Percentiles rank a stretch among this genome's conserved stretches.
Conservation (phyloP, 2,329 filamentous ascomycete species). For the Cryphonectria radicalis region DNA sequence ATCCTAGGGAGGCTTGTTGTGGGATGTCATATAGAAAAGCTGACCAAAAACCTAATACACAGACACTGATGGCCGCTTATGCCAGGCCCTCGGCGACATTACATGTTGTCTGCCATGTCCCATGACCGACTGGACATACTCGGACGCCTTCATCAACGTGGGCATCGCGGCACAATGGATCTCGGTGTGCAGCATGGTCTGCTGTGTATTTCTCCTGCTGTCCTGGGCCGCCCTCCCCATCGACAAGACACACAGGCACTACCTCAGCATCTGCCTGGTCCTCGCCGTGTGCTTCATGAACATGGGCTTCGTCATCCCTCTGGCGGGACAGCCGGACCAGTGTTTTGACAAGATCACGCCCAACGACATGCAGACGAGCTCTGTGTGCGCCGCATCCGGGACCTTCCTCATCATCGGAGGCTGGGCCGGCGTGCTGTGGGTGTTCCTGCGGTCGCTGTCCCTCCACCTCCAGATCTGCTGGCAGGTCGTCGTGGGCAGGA, state of each 20-base stretch:
- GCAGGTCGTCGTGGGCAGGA: conserved; percentile 86
- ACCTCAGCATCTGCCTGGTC: conserved; percentile 86
- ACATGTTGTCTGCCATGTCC: conserved; percentile 92
- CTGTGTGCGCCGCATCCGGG: conserved; percentile 86
- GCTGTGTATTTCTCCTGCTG: conserved; percentile 74
- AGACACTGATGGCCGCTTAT: conserved; percentile 63
- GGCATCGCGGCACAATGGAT: conserved; percentile 79
- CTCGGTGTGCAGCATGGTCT: conserved; percentile 72
- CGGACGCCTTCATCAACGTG: conserved; percentile 62
- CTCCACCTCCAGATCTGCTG: conserved; percentile 98
- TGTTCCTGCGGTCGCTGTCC: conserved; percentile 86
- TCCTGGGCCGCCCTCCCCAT: conserved; percentile 82
- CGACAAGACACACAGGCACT: conserved; percentile 90
- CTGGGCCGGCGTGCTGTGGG: conserved; percentile 84
- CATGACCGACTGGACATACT: conserved; percentile 75
- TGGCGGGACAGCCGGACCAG: conserved; percentile 76
- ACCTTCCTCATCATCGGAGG: conserved; percentile 85
- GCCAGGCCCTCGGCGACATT: conserved; percentile 53
- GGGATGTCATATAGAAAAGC: conserved; percentile 27
- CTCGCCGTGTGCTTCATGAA: conserved; percentile 78
- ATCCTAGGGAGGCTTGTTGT: conserved; percentile 7
- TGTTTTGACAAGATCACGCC: conserved; percentile 92
- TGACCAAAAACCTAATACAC: conserved; percentile 34
- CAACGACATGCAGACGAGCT: conserved; percentile 82
- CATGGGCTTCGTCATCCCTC: conserved; percentile 87